Percentiles rank a stretch among this genome's conserved stretches.
Evolutionary conservation across 176 grass and related monocot genomes (phyloP).

Genomic region (Phoenix roebelenii): DNA sequence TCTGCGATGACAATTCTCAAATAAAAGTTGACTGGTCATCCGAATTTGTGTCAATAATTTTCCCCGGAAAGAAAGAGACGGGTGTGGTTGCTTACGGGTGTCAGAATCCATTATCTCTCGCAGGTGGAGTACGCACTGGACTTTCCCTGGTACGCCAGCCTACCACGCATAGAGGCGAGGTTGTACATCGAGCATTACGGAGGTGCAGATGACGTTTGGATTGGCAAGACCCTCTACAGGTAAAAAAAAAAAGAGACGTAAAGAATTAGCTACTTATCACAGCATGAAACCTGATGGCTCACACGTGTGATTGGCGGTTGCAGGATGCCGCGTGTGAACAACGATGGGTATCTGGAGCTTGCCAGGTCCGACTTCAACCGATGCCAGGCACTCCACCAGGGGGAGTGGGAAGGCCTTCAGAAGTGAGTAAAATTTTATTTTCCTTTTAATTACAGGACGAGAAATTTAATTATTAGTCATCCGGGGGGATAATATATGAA

Average conservation of each 20-base stretch:
- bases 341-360: constrained; percentile 47
- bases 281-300: not conserved
- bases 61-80: too few species aligned
- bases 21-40: too few species aligned
- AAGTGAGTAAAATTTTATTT: constrained; percentile 22
- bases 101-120: not conserved
- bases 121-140: constrained; percentile 76
- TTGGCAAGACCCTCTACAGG: constrained; percentile 93
- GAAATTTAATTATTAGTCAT: too few species aligned
- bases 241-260: too few species aligned
- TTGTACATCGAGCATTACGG: constrained; percentile 83
- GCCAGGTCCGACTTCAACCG: constrained; percentile 73
- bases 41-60: too few species aligned
- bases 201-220: constrained; percentile 63
- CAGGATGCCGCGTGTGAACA: constrained; percentile 92
- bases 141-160: constrained; percentile 68
- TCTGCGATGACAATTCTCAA: too few species aligned
- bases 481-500: too few species aligned
- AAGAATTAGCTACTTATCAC: too few species aligned
- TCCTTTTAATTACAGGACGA: not conserved
- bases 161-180: constrained; percentile 75
- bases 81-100: too few species aligned
- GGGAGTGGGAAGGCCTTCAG: constrained; percentile 54
- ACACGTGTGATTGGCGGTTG: not conserved
- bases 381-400: constrained; percentile 65